These are phyloP conservation scores for Tolypocladium ovalisporum DNA, from an alignment of 2,329 filamentous ascomycete species.

Conservation along the genomic window DNA sequence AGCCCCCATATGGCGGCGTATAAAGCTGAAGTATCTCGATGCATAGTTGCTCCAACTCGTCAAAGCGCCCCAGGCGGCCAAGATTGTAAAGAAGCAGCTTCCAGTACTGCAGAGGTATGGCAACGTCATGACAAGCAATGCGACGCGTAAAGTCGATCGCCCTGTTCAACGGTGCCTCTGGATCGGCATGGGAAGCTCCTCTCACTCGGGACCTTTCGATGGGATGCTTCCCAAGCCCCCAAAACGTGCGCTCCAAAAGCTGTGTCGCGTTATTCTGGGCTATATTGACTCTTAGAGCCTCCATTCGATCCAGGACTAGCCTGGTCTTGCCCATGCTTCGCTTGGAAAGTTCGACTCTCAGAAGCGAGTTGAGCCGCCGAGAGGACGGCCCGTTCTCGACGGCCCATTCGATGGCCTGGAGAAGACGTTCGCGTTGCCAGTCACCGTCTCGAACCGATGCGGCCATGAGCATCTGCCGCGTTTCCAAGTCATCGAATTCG, in stretches of 20 bases:
- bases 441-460: slow-evolving; percentile 20
- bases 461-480: slow-evolving; percentile 26
- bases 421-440: slow-evolving; percentile 28
- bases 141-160: slow-evolving; percentile 18
- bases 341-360: slow-evolving; percentile 7
- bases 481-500: slow-evolving; percentile 37
- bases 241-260: slow-evolving; percentile 15
- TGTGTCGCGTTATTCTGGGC: slow-evolving; percentile 14
- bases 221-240: slow-evolving; percentile 17
- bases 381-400: slow-evolving; percentile 9
- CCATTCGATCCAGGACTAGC: slow-evolving; percentile 20
- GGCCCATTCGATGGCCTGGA: slow-evolving; percentile 29
- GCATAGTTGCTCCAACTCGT: slow-evolving; percentile 32
- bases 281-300: slow-evolving; percentile 15
- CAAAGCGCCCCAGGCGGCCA: slow-evolving; percentile 29
- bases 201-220: background rate
- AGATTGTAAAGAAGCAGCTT: slow-evolving; percentile 31
- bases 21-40: slow-evolving; percentile 31
- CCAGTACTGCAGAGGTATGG: slow-evolving; percentile 28
- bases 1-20: slow-evolving; percentile 13
- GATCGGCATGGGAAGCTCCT: background rate
- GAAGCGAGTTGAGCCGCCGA: slow-evolving; percentile 13
- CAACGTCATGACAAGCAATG: slow-evolving; percentile 18
- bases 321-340: slow-evolving; percentile 11
- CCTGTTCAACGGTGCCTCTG: slow-evolving; percentile 13